Conservation (phyloP, 257 asterid species). For the Anisodus tanguticus region DNA sequence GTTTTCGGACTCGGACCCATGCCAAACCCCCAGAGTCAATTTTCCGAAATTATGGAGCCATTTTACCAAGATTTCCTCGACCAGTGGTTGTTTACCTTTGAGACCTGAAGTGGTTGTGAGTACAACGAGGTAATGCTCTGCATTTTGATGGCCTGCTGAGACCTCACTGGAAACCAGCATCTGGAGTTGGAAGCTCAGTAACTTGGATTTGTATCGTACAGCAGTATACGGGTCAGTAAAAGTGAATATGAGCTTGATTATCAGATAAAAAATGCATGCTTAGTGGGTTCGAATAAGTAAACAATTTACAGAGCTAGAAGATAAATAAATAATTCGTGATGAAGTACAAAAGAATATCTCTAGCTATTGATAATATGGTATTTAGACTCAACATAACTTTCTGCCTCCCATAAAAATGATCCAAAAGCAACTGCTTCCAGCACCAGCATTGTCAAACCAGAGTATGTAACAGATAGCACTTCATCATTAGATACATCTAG, state of each 20-base stretch:
- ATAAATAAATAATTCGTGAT: neutral
- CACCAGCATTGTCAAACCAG: constrained; percentile 79
- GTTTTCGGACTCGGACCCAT: neutral
- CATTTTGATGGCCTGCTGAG: constrained; percentile 60
- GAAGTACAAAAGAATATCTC: constrained; percentile 27
- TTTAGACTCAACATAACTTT: constrained; percentile 69
- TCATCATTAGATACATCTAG: constrained; percentile 71
- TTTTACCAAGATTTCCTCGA: neutral
- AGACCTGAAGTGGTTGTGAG: neutral
- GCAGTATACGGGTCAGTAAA: neutral
- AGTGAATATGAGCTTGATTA: neutral
- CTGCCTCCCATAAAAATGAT: constrained; percentile 87
- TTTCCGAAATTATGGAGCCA: neutral
- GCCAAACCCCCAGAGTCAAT: neutral
- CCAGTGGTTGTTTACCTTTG: neutral
- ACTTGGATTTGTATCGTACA: neutral
- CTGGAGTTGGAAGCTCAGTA: neutral
- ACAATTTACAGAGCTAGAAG: constrained; percentile 27
- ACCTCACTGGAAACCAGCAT: constrained; percentile 49
- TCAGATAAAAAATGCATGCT: neutral
- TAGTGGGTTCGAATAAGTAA: constrained; percentile 8
- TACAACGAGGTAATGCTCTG: constrained; percentile 37
- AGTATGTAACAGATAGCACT: constrained; percentile 61
- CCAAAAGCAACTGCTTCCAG: constrained; percentile 93
- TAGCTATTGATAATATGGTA: constrained; percentile 63